phyloP scores from a whole-genome alignment of 345 rosid species.

The Sapria himalayana region DNA sequence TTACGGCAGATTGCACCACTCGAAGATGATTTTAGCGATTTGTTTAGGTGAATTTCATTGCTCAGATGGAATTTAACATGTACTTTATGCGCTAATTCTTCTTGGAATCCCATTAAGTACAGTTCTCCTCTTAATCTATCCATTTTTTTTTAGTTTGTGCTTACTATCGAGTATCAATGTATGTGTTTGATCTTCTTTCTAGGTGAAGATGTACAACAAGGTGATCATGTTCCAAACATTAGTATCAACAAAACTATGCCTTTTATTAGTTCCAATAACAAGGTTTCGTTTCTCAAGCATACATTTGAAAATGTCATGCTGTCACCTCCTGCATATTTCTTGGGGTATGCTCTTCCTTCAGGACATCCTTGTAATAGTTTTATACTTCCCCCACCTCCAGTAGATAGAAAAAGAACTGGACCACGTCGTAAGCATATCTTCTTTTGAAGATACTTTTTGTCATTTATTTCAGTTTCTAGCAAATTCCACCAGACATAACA shows the following conservation, averaged over 20 bases:
- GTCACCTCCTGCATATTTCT: slow-evolving; percentile 46
- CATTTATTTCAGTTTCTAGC: not conserved
- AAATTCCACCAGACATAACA: not conserved
- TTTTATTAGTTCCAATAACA: no score
- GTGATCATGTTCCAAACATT: slow-evolving; percentile 19
- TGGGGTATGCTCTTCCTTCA: slow-evolving; percentile 80
- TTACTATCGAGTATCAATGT: slow-evolving; percentile 2
- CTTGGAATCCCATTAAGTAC: no score
- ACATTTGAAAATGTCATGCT: slow-evolving; percentile 4
- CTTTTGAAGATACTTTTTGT: not conserved
- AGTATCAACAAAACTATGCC: slow-evolving; percentile 18
- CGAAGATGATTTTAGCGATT: no score
- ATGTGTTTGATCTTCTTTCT: slow-evolving; percentile 8
- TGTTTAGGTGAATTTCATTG: no score
- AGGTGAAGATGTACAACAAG: slow-evolving; percentile 61
- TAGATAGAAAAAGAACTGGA: slow-evolving; percentile 81
- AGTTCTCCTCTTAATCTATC: no score
- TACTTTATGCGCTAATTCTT: no score
- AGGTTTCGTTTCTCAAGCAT: no score
- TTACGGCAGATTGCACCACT: no score
- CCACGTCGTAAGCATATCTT: slow-evolving; percentile 60
- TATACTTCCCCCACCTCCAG: slow-evolving; percentile 90
- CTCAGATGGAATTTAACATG: no score
- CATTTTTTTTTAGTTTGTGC: not conserved
- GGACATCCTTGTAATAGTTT: slow-evolving; percentile 87